Conservation (phyloP, 164 flowering plant species). For the Piper betle region DNA sequence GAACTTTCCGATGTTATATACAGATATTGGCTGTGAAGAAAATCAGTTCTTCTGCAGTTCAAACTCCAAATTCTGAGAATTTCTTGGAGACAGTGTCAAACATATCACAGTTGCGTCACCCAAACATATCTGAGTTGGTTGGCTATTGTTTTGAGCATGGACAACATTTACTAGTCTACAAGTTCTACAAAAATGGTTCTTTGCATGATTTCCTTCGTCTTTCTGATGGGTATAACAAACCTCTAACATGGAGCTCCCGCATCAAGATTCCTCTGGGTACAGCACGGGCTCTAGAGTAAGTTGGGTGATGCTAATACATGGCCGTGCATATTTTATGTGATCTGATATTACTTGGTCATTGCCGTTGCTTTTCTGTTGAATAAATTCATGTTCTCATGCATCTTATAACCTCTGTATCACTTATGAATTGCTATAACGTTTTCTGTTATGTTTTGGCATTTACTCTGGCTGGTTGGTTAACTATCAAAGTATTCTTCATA, state of each 20-base stretch:
- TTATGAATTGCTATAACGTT: too few species aligned
- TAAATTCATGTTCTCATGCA: too few species aligned
- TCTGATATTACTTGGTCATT: not conserved
- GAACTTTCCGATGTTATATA: not conserved
- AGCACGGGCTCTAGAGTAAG: constrained; percentile 97
- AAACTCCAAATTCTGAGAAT: constrained; percentile 42
- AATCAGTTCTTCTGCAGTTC: constrained; percentile 53
- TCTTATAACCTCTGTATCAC: too few species aligned
- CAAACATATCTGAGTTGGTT: constrained; percentile 72
- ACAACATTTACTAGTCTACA: constrained; percentile 72
- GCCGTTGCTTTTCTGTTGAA: too few species aligned
- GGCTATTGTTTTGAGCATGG: constrained; percentile 95
- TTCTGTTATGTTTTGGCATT: too few species aligned
- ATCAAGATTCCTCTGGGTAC: constrained; percentile 97
- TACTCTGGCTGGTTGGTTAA: too few species aligned
- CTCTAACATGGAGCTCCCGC: constrained; percentile 80
- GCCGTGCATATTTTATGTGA: not conserved
- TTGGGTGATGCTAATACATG: not conserved
- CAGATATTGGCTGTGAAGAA: constrained; percentile 94
- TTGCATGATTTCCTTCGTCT: constrained; percentile 81
- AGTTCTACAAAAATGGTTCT: constrained; percentile 80
- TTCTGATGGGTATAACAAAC: constrained; percentile 64
- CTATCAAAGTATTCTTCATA: too few species aligned
- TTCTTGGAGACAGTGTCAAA: constrained; percentile 58
- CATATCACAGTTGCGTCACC: constrained; percentile 61